Evolutionary conservation across 2,329 filamentous ascomycete genomes (phyloP).

Genomic region (Lasiodiplodia theobromae): DNA sequence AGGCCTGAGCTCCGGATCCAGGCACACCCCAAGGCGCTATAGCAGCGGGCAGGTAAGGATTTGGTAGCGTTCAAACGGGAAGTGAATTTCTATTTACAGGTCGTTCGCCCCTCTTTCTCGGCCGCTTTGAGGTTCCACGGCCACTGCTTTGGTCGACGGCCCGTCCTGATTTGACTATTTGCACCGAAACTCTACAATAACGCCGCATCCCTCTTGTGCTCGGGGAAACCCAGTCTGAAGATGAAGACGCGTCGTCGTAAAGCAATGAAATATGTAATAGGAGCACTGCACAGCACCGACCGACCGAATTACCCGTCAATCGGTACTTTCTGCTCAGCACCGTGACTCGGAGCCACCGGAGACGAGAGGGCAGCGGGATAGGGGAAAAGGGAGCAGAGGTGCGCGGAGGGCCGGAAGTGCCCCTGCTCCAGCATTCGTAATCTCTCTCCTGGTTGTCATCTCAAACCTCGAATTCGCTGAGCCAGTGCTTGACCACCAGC

Average conservation of each 20-base stretch:
- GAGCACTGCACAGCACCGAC: neutral
- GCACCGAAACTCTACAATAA: neutral
- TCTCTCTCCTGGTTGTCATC: neutral
- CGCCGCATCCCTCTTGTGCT: neutral
- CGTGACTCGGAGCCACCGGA: neutral
- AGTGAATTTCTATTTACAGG: conserved; percentile 6
- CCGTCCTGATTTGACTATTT: neutral
- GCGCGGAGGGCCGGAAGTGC: neutral
- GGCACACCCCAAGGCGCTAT: conserved; percentile 2
- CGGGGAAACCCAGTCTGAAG: neutral
- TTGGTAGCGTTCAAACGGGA: conserved; percentile 2
- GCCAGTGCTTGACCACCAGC: conserved; percentile 81
- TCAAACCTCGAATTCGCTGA: conserved; percentile 72
- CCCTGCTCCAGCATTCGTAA: neutral
- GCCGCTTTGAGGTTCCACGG: neutral
- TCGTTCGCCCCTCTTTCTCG: neutral
- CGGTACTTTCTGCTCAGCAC: neutral
- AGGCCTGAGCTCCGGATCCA: conserved; percentile 14
- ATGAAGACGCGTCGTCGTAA: neutral
- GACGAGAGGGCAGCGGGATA: neutral
- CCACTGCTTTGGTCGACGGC: neutral
- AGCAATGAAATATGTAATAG: neutral
- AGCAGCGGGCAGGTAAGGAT: conserved; percentile 3
- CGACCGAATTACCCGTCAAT: neutral
- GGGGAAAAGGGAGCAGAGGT: neutral